Evolutionary conservation across 73 alveolate species (phyloP), one percentile per base, ranked within the genome.

Genomic region (Blepharisma stoltei): DNA sequence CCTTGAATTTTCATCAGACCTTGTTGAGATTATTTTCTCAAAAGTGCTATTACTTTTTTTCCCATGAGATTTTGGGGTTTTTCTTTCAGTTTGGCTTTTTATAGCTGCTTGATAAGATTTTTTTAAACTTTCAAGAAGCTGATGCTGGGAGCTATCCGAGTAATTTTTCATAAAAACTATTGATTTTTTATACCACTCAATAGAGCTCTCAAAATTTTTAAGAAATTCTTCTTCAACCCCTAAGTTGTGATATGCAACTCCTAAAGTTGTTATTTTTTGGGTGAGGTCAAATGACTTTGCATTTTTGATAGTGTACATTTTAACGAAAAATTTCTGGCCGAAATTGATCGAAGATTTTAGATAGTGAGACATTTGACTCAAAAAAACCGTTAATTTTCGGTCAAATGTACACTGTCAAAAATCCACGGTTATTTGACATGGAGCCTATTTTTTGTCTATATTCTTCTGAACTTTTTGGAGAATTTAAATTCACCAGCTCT

Each of bases 191-290:
- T 69, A 69, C 55, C 65, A 69, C 21, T 18, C 21, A 18, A 69
- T 9, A 0, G 67, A 18, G 18, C 11, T 7, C 38, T 69, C 79
- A 43, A 14, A 69, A 25, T 69, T 18, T 41, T 88, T 87, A 25
- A 91, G 80, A 68, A 71, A 87, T 54, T 91, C 97, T 68, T 89
- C 70, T 86, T 91, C 97, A 6, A 91, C 95, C 6, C 93, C 97
- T 41, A 91, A 55, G 49, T 91, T 91, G 78, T 91, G 97, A 82
- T 89, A 91, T n/a, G 96, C 92, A 49, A 91, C 91, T 5, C 93
- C 94, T n/a, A 91, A 73, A 4, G 89, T 88, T 21, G 97, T 89
- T 47, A 91, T 80, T 67, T 85, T 70, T 46, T 91, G 92, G n/a
- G n/a, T n/a, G n/a, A n/a, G n/a, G n/a, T n/a, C n/a, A n/a, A n/a